Base-by-base conservation (phyloP, 257 asterid species). In the Linderniella brevidens region DNA sequence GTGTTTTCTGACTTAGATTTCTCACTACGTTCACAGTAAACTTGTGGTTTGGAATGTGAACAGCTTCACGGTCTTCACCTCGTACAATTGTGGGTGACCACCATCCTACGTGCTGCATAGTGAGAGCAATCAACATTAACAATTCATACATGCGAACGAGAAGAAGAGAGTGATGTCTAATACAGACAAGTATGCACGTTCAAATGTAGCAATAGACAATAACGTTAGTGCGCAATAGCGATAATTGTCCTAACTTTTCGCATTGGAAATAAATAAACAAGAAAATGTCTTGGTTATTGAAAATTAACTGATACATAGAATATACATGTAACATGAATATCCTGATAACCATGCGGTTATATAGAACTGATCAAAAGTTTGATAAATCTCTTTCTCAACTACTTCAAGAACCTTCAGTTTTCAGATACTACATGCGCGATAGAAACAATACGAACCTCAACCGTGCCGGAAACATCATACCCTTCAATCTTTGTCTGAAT, bases 61-160 rank as follows among this genome's bases (percentile, higher is more conserved):
- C 85, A 57, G 96, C 96, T 72, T 86, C 96, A 48, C 96, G 94
- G 58, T 86, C 86, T 60, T 86, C 96, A n/a, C 96, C 96, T 70
- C 96, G 76, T 67, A 86, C 50, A 67, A 86, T 68, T 61, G 96
- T 82, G 35, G 94, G 96, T 18, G 94, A 81, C 96, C 96, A 86
- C 96, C 96, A 86, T 13, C 96, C 96, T 42, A 86, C 96, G 56
- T 76, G 94, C 96, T 86, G 71, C 55, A 56, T 55, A 44, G 51
- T 48, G 45, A 58, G 52, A 60, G 37, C 25, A 56, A 53, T 59
- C 25, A 49, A 17, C 19, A 1, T 17, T 17, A 11, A 11, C 32
- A 59, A 19, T 52, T 35, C 14, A 36, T 57, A 47, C 17, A 38
- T 19, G 50, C 9, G 19, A 17, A 18, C 9, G 37, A 25, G 9